These are phyloP conservation scores for Dryas drummondii DNA, from an alignment of 306 rosid species.

Conservation along the genomic window DNA sequence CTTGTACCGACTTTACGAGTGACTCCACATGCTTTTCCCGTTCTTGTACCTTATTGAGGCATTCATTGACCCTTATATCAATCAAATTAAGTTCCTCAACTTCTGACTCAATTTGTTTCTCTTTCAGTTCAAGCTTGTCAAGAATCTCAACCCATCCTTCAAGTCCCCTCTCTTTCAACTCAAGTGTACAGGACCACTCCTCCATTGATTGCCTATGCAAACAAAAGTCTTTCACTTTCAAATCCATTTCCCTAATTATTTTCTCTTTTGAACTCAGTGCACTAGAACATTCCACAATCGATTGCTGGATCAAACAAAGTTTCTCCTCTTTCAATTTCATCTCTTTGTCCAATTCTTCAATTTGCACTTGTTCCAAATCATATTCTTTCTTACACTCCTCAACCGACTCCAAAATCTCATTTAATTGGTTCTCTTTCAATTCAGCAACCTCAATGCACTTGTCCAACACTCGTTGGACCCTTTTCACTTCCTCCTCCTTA, in stretches of 20 bases:
- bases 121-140: background rate
- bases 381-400: background rate
- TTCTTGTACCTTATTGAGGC: conserved; percentile 29
- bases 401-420: background rate
- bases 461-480: background rate
- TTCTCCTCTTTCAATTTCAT: conserved; percentile 12
- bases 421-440: background rate
- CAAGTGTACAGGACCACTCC: background rate
- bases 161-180: background rate
- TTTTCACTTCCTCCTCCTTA: background rate
- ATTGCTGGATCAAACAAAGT: background rate
- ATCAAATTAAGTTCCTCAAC: conserved; percentile 8
- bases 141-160: background rate
- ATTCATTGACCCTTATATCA: conserved; percentile 8
- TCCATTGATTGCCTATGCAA: conserved; percentile 1
- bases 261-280: background rate
- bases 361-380: background rate
- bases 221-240: background rate
- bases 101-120: background rate
- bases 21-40: conserved; percentile 23
- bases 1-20: background rate
- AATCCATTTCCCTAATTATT: background rate
- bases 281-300: background rate
- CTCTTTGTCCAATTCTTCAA: conserved; percentile 6
- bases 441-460: background rate